Conservation (phyloP, 2,329 filamentous ascomycete species). For the Pleomassaria siparia region DNA sequence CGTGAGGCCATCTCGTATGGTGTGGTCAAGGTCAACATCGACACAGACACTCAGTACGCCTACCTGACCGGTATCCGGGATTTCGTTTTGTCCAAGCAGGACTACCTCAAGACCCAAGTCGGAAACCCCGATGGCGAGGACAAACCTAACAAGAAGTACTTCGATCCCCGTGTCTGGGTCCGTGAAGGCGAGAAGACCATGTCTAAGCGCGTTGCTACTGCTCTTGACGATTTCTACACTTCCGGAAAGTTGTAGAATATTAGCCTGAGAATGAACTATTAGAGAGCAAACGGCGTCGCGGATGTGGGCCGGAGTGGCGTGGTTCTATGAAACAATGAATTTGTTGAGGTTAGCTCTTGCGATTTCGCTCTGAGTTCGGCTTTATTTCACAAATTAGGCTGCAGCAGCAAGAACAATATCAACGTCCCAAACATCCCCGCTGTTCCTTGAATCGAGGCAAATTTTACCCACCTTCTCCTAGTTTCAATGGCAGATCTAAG, state of each 20-base stretch:
- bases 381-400: constrained; percentile 1
- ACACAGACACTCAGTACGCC: constrained; percentile 91
- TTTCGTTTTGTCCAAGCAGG: constrained; percentile 92
- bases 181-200: constrained; percentile 94
- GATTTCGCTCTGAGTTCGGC: not conserved
- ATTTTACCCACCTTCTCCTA: too few relatives aligned
- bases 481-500: too few relatives aligned
- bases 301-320: not conserved
- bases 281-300: not conserved
- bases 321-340: not conserved
- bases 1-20: constrained; percentile 81
- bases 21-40: constrained; percentile 99
- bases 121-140: constrained; percentile 94
- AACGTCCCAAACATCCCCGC: too few relatives aligned
- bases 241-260: constrained; percentile 67
- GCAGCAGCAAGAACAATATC: not conserved
- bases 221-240: constrained; percentile 90
- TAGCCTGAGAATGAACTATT: not conserved
- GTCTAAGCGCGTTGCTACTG: constrained; percentile 70
- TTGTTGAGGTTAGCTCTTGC: not conserved
- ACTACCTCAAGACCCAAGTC: constrained; percentile 83
- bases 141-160: constrained; percentile 97
- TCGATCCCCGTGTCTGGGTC: constrained; percentile 88
- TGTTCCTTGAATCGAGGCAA: too few relatives aligned
- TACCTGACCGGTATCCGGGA: constrained; percentile 93